These are phyloP conservation scores for Kitagawia praeruptora DNA, from an alignment of 129 eudicot species.

Conservation along the genomic window DNA sequence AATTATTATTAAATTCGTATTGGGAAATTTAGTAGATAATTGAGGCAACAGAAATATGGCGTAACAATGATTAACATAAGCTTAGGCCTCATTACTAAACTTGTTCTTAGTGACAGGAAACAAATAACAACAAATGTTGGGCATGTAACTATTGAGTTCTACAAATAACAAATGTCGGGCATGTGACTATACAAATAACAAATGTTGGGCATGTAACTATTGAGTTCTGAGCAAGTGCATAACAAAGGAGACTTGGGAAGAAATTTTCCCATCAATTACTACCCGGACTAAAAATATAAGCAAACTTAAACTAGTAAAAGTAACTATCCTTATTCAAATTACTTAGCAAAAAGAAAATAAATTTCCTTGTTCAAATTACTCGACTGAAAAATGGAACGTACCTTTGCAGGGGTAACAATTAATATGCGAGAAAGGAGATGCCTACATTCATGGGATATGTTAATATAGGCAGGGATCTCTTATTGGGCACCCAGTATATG, in stretches of 20 bases:
- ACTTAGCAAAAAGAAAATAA: no score
- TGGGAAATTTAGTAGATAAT: no score
- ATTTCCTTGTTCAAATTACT: neutral
- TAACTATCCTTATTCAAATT: neutral
- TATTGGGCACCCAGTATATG: conserved; percentile 71
- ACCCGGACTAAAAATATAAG: no score
- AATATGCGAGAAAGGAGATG: conserved; percentile 91
- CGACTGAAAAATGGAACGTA: conserved; percentile 21
- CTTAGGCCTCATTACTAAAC: neutral
- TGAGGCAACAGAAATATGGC: no score
- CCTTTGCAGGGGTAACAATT: conserved; percentile 69
- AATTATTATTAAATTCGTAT: no score
- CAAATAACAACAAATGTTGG: neutral
- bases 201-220: neutral
- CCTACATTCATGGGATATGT: conserved; percentile 84
- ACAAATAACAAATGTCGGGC: no score
- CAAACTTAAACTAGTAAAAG: no score
- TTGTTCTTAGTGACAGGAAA: neutral
- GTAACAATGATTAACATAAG: no score
- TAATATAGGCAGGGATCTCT: conserved; percentile 80
- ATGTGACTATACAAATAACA: neutral
- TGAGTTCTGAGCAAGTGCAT: no score
- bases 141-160: no score
- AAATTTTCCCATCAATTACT: no score
- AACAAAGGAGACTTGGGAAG: no score